A percentile compares a stretch with the other conserved stretches of the same genome.
Evolutionary conservation across 768 basidiomycete species (phyloP).

Genomic region (Kwoniella botswanensis): DNA sequence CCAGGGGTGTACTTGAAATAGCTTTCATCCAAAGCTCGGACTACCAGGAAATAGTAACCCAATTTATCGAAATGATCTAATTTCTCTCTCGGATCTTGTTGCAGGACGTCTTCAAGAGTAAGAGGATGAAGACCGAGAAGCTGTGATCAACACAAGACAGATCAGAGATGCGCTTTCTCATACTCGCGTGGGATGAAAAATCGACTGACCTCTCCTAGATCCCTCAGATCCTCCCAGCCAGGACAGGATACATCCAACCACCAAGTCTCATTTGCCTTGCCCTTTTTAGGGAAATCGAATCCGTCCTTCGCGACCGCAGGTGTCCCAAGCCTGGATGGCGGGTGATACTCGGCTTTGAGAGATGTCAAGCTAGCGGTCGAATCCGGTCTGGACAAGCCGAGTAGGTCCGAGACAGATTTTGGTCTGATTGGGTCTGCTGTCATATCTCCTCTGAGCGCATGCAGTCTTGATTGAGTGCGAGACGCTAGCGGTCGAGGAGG

Average conservation of each 20-base stretch:
- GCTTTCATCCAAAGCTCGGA: constrained; percentile 74
- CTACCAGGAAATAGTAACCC: constrained; percentile 90
- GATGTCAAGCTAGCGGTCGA: constrained; percentile 27
- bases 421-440: constrained; percentile 33
- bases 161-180: neutral
- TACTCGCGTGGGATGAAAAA: neutral
- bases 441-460: constrained; percentile 27
- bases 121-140: constrained; percentile 86
- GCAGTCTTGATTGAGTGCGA: constrained; percentile 32
- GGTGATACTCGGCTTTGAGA: constrained; percentile 20
- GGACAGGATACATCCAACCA: constrained; percentile 90
- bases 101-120: constrained; percentile 89
- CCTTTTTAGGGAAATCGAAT: constrained; percentile 15
- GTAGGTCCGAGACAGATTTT: constrained; percentile 53
- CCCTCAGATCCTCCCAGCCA: constrained; percentile 82
- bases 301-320: constrained; percentile 6
- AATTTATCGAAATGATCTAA: constrained; percentile 82
- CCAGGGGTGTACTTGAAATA: constrained; percentile 61
- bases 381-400: constrained; percentile 39
- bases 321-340: constrained; percentile 11
- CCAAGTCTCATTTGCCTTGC: constrained; percentile 64
- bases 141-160: constrained; percentile 58
- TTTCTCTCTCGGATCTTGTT: constrained; percentile 90
- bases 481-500: constrained; percentile 23
- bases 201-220: constrained; percentile 73